Base-by-base conservation (phyloP, 306 rosid species). In the Lablab purpureus region DNA sequence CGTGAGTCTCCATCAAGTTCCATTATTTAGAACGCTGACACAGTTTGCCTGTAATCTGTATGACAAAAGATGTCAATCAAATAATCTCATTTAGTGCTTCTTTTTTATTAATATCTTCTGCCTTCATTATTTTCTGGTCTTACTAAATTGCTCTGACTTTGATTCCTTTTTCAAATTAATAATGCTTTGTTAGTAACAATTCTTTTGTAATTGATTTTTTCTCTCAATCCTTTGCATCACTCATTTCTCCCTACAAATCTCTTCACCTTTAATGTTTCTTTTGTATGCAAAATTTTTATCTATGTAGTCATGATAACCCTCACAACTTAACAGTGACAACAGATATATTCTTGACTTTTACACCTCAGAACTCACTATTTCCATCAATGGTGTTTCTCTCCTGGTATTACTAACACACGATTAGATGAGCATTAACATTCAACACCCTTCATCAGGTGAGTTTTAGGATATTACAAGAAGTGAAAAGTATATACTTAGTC, bases 51-150 rank as follows among this genome's bases (percentile, higher is more conserved):
- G 40, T 22, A 22, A 73, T 73, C 54, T 37, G 17, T 1, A 41
- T 17, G 30, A 73, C 67, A 55, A 55, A 0, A 37, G 22, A 73
- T 36, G 50, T 73, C 36, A 54, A 73, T 36, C 14, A 55, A 15
- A 54, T 54, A 36, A 73, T 36, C 9, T 15, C 19, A 30, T 40
- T 41, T 55, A 37, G 12, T 22, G n/a, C n/a, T 73, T 17, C 5
- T 55, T 54, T 36, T 21, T 73, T 73, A 54, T 54, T 55, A 73
- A 34, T 19, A 12, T 36, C 6, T 36, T 73, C 14, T 14, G 67
- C 67, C 67, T 15, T 73, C 11, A 56, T 41, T 56, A 10, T 74
- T 43, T 40, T 56, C 6, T 74, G 54, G 1, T 55, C 67, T 40
- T 23, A 23, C 25, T 40, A 55, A 36, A 56, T 73, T 22, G 15